phyloP scores from a whole-genome alignment of 176 grass and related monocot genomes.

The Pontederia crassipes region DNA sequence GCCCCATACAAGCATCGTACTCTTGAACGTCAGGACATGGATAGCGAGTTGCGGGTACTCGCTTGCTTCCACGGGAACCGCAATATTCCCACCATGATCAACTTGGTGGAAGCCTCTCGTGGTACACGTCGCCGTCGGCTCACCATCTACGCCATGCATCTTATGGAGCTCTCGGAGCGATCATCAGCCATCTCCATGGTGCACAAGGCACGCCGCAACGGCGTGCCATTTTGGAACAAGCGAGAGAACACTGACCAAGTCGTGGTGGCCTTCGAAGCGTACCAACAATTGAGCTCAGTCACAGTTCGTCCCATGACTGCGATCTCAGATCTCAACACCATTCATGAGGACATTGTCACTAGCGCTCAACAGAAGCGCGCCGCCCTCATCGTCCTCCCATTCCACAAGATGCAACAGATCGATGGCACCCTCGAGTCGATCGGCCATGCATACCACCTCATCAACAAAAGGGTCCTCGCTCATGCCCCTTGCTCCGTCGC shows the following conservation, averaged over 20 bases:
- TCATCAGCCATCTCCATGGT: conserved; percentile 50
- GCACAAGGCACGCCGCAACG: conserved; percentile 43
- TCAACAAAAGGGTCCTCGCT: conserved; percentile 30
- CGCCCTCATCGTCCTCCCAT: conserved; percentile 37
- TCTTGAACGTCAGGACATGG: conserved; percentile 23
- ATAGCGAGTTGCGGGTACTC: conserved; percentile 49
- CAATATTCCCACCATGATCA: conserved; percentile 48
- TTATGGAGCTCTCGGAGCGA: conserved; percentile 49
- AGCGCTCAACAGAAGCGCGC: conserved; percentile 30
- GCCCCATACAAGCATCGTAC: conserved; percentile 38
- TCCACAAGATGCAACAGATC: conserved; percentile 40
- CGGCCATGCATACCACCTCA: conserved; percentile 29
- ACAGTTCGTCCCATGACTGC: conserved; percentile 41
- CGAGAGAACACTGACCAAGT: conserved; percentile 15
- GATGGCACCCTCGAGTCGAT: conserved; percentile 31
- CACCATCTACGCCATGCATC: conserved; percentile 58
- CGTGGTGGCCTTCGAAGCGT: conserved; percentile 55
- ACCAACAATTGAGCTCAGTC: conserved; percentile 36
- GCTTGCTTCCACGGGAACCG: conserved; percentile 55
- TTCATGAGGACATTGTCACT: conserved; percentile 46
- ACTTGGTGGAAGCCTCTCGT: conserved; percentile 41
- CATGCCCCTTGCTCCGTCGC: conserved; percentile 36
- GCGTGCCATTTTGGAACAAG: conserved; percentile 35
- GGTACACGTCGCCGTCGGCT: conserved; percentile 31
- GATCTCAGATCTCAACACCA: conserved; percentile 43